Percentiles rank a stretch among this genome's conserved stretches.
Conservation (phyloP, 306 rosid species). For the Vachellia collinsii region DNA sequence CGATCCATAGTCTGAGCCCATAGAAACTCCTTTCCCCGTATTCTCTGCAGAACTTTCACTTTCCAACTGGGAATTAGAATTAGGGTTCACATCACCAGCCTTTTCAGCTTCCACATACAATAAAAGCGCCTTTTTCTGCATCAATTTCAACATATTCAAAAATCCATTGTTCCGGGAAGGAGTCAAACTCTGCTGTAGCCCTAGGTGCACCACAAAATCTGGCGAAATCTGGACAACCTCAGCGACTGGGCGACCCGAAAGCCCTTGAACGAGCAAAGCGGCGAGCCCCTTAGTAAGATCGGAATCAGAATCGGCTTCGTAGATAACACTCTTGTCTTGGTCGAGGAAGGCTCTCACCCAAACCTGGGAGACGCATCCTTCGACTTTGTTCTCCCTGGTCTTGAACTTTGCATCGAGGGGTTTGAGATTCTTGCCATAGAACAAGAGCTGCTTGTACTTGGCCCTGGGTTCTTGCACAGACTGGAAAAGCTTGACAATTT, state of each 20-base stretch:
- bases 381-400: not conserved
- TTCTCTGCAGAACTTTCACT: constrained; percentile 25
- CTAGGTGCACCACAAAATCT: constrained; percentile 72
- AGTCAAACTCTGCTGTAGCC: constrained; percentile 89
- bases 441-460: too few relatives aligned
- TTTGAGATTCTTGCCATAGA: too few relatives aligned
- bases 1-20: constrained; percentile 12
- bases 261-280: constrained; percentile 78
- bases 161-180: constrained; percentile 94
- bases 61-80: constrained; percentile 10
- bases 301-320: constrained; percentile 94
- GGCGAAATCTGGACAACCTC: constrained; percentile 75
- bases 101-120: constrained; percentile 65
- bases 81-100: constrained; percentile 30
- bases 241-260: constrained; percentile 69
- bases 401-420: too few relatives aligned
- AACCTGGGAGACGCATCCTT: constrained; percentile 98
- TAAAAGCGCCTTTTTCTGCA: constrained; percentile 80
- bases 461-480: too few relatives aligned
- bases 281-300: constrained; percentile 90
- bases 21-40: not conserved
- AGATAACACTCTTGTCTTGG: constrained; percentile 56
- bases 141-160: constrained; percentile 87
- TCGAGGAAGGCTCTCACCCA: constrained; percentile 96
- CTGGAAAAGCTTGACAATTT: too few relatives aligned